Base-by-base conservation (phyloP, 2,329 filamentous ascomycete genomes). In the Boeremia exigua region DNA sequence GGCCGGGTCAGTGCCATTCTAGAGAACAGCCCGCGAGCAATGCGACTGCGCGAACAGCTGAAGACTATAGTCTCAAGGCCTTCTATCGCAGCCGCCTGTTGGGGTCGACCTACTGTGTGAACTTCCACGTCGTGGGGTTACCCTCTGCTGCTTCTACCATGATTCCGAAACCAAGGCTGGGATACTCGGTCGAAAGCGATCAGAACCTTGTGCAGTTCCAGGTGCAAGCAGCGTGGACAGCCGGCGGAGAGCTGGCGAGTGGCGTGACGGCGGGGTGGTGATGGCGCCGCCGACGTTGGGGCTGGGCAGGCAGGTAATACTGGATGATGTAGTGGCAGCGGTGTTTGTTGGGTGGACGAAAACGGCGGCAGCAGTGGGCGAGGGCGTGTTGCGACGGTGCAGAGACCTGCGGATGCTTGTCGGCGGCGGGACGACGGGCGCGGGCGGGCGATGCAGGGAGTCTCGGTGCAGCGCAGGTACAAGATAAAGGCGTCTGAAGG, bases 111-210 rank as follows among this genome's bases (percentile, higher is more conserved):
- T 90, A 96, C 93, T 98, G 94, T 79, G 94, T 98, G 82, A 98
- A 98, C 85, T 98, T 98, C 94, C 94, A 98, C 81, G 93, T 98
- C 77, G 93, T 93, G 82, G 91, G 89, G 84, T 87, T 92, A 81
- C 90, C 85, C 82, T 96, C 92, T 83, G 88, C 90, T 86, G 89
- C 90, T 86, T 97, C 93, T 84, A 95, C 93, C 93, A 98, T 97
- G 83, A 89, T 94, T 71, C 59, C 56, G 54, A 47, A 46, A 60
- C 54, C 56, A 58, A 48, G 58, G 54, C 55, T 52, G 58, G 53
- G 57, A 52, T 43, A 33, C 54, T 62, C 57, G 59, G 59, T 55
- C 52, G 47, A 49, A 47, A 51, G 58, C 54, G 58, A 59, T 56
- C 55, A 59, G 45, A 50, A 58, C 57, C 42, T 57, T 50, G 40